A percentile compares a stretch with the other conserved stretches of the same genome.
These are phyloP conservation scores for Beauveria varroae DNA, from an alignment of 2,329 filamentous ascomycete genomes.

Conservation along the genomic window DNA sequence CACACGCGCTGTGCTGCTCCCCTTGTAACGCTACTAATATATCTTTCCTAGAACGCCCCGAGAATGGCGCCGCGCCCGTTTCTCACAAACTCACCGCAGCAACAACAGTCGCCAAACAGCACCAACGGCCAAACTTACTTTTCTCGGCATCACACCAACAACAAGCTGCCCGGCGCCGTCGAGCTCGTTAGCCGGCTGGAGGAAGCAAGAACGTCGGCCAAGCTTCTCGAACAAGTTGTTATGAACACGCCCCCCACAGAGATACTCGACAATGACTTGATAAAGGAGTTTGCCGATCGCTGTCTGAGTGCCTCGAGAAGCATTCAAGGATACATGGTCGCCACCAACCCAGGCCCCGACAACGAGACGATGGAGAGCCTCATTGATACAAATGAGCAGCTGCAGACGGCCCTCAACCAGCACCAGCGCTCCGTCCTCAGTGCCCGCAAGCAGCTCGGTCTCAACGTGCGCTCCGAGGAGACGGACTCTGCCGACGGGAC, in stretches of 20 bases:
- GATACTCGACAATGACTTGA: conserved; percentile 74
- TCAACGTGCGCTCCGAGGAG: conserved; percentile 22
- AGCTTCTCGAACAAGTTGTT: conserved; percentile 84
- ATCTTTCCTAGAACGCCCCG: background rate
- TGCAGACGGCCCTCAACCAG: conserved; percentile 73
- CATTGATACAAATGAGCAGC: conserved; percentile 89
- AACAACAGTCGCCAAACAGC: conserved; percentile 7
- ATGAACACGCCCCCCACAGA: conserved; percentile 75
- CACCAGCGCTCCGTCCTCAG: conserved; percentile 74
- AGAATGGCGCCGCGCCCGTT: conserved; percentile 1
- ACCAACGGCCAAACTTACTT: conserved; percentile 48
- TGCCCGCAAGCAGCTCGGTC: conserved; percentile 48
- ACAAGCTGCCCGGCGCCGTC: conserved; percentile 54
- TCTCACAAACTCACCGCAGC: background rate
- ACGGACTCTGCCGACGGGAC: conserved; percentile 18
- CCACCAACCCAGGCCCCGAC: conserved; percentile 72
- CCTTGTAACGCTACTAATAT: background rate
- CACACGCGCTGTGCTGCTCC: background rate
- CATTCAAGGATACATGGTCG: conserved; percentile 79
- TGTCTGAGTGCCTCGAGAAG: conserved; percentile 74
- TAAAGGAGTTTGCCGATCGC: conserved; percentile 84
- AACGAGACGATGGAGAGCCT: conserved; percentile 89
- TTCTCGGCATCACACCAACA: conserved; percentile 39
- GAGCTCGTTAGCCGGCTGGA: conserved; percentile 80
- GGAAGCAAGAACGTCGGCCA: conserved; percentile 84